Conservation (phyloP, 345 rosid species). For the Schrenkiella parvula region DNA sequence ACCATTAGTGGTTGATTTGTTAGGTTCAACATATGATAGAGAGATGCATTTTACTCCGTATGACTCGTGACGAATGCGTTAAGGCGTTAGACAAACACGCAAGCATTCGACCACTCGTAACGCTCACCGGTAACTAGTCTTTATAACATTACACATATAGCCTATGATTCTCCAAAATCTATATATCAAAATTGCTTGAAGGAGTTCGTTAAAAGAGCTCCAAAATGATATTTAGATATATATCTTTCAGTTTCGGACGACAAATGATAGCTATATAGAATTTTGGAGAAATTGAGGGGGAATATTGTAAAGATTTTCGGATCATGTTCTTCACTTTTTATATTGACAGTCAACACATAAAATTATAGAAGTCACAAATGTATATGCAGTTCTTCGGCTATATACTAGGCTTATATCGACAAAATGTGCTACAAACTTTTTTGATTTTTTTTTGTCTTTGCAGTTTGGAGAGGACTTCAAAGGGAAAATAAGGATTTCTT, state of each 20-base stretch:
- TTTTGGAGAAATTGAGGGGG: neutral
- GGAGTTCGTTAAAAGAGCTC: neutral
- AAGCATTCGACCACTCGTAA: conserved; percentile 56
- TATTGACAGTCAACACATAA: neutral
- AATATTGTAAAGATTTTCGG: neutral
- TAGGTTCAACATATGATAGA: conserved; percentile 89
- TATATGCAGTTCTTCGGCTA: neutral
- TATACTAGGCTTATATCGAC: conserved; percentile 13
- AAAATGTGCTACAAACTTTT: neutral
- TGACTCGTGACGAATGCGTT: conserved; percentile 75
- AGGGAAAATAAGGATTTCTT: conserved; percentile 72
- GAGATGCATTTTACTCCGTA: conserved; percentile 66
- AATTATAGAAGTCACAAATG: neutral
- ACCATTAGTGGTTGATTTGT: neutral
- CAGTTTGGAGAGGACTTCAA: conserved; percentile 80
- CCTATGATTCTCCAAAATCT: neutral
- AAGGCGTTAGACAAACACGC: conserved; percentile 61
- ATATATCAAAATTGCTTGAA: neutral
- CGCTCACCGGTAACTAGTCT: conserved; percentile 49
- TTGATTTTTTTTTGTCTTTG: neutral
- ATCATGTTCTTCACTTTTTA: neutral
- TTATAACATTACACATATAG: neutral
- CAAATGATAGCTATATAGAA: neutral
- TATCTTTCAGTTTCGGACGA: neutral
- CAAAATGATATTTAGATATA: neutral